These are phyloP conservation scores for Geranium incanum DNA, from an alignment of 441 rosid genomes.

Conservation along the genomic window DNA sequence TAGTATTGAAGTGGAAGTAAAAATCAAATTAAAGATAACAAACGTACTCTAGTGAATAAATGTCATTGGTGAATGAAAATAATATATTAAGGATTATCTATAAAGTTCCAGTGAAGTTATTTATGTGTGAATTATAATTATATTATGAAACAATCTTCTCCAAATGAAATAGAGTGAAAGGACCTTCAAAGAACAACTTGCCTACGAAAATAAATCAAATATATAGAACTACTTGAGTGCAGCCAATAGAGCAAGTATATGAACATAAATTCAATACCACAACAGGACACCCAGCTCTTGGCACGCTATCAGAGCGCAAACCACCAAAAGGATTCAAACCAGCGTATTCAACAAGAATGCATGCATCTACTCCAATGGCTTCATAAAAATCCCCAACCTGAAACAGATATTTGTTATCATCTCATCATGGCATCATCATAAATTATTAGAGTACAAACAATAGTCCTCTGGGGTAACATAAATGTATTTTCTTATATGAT, in stretches of 20 bases:
- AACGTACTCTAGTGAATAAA: background rate
- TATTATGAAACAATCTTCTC: background rate
- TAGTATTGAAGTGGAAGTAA: conserved; percentile 6
- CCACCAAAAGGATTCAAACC: conserved; percentile 99
- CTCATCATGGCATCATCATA: conserved; percentile 5
- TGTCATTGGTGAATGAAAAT: background rate
- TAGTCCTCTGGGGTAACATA: background rate
- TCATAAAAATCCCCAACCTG: conserved; percentile 99
- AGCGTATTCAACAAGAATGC: conserved; percentile 92
- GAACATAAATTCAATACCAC: conserved; percentile 45
- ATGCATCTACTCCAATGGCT: conserved; percentile 95
- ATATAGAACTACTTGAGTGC: background rate
- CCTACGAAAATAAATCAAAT: background rate
- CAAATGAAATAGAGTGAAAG: background rate
- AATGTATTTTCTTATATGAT: conserved; percentile 8
- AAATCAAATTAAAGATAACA: background rate
- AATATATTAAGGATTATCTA: background rate
- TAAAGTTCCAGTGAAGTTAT: background rate
- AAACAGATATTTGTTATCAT: conserved; percentile 13
- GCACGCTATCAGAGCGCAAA: conserved; percentile 74
- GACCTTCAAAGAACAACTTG: background rate
- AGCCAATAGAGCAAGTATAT: background rate
- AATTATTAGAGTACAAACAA: background rate
- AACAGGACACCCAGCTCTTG: conserved; percentile 97
- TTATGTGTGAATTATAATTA: background rate